Percentiles rank a stretch among this genome's conserved stretches.
Evolutionary conservation across 352 stramenopile genomes (phyloP).

Genomic region (Phytopythium helicoides): DNA sequence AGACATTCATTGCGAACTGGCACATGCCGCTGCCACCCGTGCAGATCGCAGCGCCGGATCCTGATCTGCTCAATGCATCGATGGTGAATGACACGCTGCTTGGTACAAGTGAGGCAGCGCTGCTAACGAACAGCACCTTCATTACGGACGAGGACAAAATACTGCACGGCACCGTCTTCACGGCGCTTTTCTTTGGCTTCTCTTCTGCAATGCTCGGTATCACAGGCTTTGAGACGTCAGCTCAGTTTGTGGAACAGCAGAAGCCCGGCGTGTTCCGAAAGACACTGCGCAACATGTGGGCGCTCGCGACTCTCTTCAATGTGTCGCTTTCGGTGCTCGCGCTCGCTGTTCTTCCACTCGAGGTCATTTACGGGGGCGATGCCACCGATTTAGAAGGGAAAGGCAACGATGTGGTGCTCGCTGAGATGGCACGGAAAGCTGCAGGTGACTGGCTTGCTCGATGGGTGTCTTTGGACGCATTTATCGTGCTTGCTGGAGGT

Average conservation of each 20-base stretch:
- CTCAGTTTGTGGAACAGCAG: constrained; percentile 92
- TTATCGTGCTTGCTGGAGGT: constrained; percentile 85
- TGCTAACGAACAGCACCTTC: constrained; percentile 10
- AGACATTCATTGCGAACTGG: constrained; percentile 53
- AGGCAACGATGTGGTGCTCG: constrained; percentile 72
- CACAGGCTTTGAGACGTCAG: constrained; percentile 89
- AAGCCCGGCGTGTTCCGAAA: constrained; percentile 78
- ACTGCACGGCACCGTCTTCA: constrained; percentile 41
- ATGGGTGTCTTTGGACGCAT: constrained; percentile 84
- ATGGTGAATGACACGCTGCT: neutral
- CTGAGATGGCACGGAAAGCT: constrained; percentile 58
- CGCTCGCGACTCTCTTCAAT: constrained; percentile 87
- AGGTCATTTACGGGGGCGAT: constrained; percentile 54
- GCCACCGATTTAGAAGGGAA: neutral
- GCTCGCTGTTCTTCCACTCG: constrained; percentile 76
- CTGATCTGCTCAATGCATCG: neutral
- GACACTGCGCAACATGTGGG: constrained; percentile 84
- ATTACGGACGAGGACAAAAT: constrained; percentile 42
- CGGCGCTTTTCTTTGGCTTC: constrained; percentile 78
- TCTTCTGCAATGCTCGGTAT: constrained; percentile 88
- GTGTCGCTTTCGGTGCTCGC: constrained; percentile 79
- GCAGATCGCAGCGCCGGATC: constrained; percentile 18
- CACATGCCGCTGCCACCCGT: constrained; percentile 56
- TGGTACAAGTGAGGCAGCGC: neutral
- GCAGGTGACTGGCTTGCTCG: constrained; percentile 58